A percentile compares a stretch with the other conserved stretches of the same genome.
phyloP scores from a whole-genome alignment of 106 monocot species.

The Dendrobium officinale region DNA sequence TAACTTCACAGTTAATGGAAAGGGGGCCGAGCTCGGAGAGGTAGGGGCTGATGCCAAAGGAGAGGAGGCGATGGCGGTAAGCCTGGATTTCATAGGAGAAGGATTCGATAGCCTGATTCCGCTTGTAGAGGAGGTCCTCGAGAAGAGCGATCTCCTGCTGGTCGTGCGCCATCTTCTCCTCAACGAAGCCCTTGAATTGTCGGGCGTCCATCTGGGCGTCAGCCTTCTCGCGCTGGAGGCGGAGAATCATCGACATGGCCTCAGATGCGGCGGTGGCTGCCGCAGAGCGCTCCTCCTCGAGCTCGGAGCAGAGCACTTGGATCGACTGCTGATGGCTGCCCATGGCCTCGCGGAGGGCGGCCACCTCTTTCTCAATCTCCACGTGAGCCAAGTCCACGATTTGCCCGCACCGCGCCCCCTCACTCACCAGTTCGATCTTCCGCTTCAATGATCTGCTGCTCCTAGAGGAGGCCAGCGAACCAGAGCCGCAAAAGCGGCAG shows the following conservation, averaged over 20 bases:
- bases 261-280: constrained; percentile 7
- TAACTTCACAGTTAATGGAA: neutral
- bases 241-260: constrained; percentile 18
- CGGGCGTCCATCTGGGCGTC: constrained; percentile 13
- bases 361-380: constrained; percentile 10
- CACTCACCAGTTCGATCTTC: neutral
- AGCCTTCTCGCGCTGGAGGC: constrained; percentile 13
- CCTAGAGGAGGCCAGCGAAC: neutral
- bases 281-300: constrained; percentile 12
- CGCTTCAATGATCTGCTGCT: neutral
- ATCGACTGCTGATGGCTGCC: constrained; percentile 1
- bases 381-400: neutral
- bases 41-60: neutral
- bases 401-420: neutral
- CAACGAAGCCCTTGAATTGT: constrained; percentile 10
- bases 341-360: constrained; percentile 7
- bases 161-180: constrained; percentile 13
- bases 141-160: constrained; percentile 10
- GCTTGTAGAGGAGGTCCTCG: constrained; percentile 6
- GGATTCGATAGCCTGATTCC: neutral
- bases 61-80: constrained; percentile 6
- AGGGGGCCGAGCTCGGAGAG: neutral
- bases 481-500: neutral
- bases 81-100: constrained; percentile 7
- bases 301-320: constrained; percentile 2